Base-by-base conservation (phyloP, 2,329 filamentous ascomycete genomes). In the Aspergillus texensis region DNA sequence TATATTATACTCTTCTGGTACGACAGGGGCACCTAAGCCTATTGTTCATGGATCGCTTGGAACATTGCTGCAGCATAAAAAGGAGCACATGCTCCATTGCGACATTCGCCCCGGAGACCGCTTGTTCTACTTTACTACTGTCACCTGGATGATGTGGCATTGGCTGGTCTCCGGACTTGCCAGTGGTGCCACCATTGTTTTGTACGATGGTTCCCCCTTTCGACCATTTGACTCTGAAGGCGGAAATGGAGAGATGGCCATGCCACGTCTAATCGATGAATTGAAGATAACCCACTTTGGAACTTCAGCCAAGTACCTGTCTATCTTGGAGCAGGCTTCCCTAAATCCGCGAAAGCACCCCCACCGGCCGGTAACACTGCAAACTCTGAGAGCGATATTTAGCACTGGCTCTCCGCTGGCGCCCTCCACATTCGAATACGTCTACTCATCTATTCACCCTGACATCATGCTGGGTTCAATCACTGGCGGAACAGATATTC, bases 101-200 rank as follows among this genome's bases (percentile, higher is more conserved):
- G 93, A 93, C 26, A 88, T 99, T 67, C 84, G 85, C 10, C 85
- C 89, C 0, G 81, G 83, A 2, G 92, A 93, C 48, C 86, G 90
- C 24, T 84, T 97, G 73, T 91, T 97, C 77, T 97, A 97, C 81
- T 97, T 94, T 80, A 97, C 93, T 1, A 97, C 94, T 4, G 93
- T 91, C 12, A 96, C 93, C 0, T 97, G 94, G 95, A 98, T 99
- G 94, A 98, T 98, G 94, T 97, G 94, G 93, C 94, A 98, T 77
- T 98, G 94, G 94, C 89, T 94, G 46, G 86, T 97, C 24, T 94
- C 92, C 1, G 92, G 90, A 6, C 87, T 98, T 4, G 91, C 94
- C 11, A 89, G 88, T 34, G 94, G 94, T 59, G 87, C 91, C 12
- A 94, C 92, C 0, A 82, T 98, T 14, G 85, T 98, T 24, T 84